phyloP scores from a whole-genome alignment of 1,284 basidiomycete species.

The Xerocomus cyaneibrunnescens region DNA sequence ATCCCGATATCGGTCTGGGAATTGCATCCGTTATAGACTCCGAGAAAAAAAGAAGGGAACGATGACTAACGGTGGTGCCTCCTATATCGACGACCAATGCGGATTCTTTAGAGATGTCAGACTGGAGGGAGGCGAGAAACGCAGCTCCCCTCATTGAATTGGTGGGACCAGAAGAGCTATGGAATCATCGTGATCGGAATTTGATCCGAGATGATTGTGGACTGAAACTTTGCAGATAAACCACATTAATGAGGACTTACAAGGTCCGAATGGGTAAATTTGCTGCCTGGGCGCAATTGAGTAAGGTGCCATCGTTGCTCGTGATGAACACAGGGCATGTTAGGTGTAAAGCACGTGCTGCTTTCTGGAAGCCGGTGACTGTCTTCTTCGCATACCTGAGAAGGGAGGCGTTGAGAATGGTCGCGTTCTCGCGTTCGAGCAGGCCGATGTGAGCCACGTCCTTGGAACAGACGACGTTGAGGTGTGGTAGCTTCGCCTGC shows the following conservation, averaged over 20 bases:
- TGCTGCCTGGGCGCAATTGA: conserved; percentile 50
- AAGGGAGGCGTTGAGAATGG: conserved; percentile 62
- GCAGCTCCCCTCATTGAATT: conserved; percentile 67
- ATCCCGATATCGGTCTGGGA: conserved; percentile 37
- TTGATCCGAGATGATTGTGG: conserved; percentile 8
- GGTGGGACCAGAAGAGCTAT: conserved; percentile 55
- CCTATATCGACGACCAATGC: conserved; percentile 59
- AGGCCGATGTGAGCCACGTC: conserved; percentile 56
- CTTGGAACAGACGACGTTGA: conserved; percentile 36
- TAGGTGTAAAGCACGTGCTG: conserved; percentile 47
- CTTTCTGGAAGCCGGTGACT: conserved; percentile 50
- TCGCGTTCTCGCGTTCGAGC: conserved; percentile 61
- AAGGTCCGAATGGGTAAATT: conserved; percentile 63
- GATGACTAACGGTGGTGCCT: conserved; percentile 47
- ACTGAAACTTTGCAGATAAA: conserved; percentile 5
- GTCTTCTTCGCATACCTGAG: conserved; percentile 54
- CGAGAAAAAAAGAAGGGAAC: conserved; percentile 14
- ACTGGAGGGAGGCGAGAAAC: conserved; percentile 47
- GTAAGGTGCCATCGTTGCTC: conserved; percentile 59
- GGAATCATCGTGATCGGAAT: conserved; percentile 3
- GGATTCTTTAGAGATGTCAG: conserved; percentile 39
- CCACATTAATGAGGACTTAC: conserved; percentile 15
- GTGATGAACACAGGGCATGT: conserved; percentile 60
- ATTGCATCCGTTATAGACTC: conserved; percentile 16
- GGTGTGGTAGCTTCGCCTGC: conserved; percentile 43